These are phyloP conservation scores for Paramecium pentaurelia DNA, from an alignment of 73 alveolate species.

Conservation along the genomic window DNA sequence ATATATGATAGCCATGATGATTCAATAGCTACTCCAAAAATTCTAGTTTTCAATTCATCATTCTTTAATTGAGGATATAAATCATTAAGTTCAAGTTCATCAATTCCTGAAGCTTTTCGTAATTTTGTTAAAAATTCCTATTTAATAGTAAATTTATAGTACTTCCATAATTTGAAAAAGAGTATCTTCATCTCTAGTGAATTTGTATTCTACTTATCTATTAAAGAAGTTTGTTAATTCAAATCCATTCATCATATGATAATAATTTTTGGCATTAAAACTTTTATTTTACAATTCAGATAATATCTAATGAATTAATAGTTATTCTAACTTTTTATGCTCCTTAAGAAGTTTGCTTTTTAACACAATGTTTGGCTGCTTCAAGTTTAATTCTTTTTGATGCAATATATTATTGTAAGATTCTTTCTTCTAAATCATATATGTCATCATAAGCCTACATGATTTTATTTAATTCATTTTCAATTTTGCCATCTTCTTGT, in stretches of 20 bases:
- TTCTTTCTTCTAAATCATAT: not conserved
- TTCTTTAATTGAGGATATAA: not conserved
- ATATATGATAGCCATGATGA: not conserved
- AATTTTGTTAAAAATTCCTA: not conserved
- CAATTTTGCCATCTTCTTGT: not conserved
- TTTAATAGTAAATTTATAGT: not conserved
- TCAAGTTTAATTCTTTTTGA: slow-evolving; percentile 25
- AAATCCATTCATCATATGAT: not conserved
- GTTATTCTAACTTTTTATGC: not conserved
- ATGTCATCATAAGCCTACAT: not conserved
- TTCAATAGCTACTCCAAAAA: not conserved
- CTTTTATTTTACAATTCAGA: not conserved
- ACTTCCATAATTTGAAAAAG: not conserved
- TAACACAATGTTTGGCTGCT: not conserved
- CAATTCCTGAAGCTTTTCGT: not conserved
- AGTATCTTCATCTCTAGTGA: not conserved
- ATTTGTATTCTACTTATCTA: not conserved
- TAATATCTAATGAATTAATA: not conserved
- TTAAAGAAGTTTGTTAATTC: not conserved
- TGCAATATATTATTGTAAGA: not conserved
- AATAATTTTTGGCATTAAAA: not conserved
- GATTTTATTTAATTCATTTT: not conserved
- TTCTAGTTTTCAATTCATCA: not conserved
- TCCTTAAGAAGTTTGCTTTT: not conserved
- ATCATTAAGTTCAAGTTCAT: not conserved